These are phyloP conservation scores for Leucogyrophana mollusca DNA, from an alignment of 768 basidiomycete genomes.

Conservation along the genomic window DNA sequence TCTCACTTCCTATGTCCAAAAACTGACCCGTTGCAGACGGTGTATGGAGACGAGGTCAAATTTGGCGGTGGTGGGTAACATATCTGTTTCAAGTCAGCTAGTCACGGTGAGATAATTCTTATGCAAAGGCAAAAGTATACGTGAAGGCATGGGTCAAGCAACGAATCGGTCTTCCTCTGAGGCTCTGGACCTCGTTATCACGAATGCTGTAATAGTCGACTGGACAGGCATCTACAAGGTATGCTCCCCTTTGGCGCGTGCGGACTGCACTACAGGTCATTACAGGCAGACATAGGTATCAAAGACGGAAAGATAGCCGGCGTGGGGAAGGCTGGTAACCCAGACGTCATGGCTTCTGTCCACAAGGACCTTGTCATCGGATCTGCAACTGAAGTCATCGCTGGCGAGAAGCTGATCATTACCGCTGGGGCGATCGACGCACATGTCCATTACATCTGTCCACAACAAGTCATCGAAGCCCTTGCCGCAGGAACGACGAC, in stretches of 20 bases:
- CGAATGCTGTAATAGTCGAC: slow-evolving; percentile 91
- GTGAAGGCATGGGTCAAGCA: slow-evolving; percentile 96
- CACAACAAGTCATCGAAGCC: slow-evolving; percentile 87
- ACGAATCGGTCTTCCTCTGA: slow-evolving; percentile 66
- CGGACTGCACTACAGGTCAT: slow-evolving; percentile 4
- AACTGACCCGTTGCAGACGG: slow-evolving; percentile 45
- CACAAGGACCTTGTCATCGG: slow-evolving; percentile 75
- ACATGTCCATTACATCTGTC: slow-evolving; percentile 94
- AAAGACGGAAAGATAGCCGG: slow-evolving; percentile 79
- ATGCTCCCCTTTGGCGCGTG: not conserved
- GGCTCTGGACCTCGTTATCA: slow-evolving; percentile 89
- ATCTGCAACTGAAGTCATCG: slow-evolving; percentile 92
- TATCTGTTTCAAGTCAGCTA: too few species aligned
- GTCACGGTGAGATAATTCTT: not conserved
- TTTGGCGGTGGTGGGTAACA: slow-evolving; percentile 81
- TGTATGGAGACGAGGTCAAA: slow-evolving; percentile 96
- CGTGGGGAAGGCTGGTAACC: slow-evolving; percentile 98
- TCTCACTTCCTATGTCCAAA: not conserved
- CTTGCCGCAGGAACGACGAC: slow-evolving; percentile 85
- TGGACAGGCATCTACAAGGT: slow-evolving; percentile 97
- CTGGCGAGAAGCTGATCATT: slow-evolving; percentile 91
- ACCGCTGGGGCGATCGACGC: slow-evolving; percentile 93
- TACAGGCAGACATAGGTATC: slow-evolving; percentile 91
- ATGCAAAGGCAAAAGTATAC: slow-evolving; percentile 77
- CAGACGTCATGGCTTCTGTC: slow-evolving; percentile 85